Percentiles rank a stretch among this genome's conserved stretches.
Conservation (phyloP, 768 basidiomycete species). For the Harrya chromipes region DNA sequence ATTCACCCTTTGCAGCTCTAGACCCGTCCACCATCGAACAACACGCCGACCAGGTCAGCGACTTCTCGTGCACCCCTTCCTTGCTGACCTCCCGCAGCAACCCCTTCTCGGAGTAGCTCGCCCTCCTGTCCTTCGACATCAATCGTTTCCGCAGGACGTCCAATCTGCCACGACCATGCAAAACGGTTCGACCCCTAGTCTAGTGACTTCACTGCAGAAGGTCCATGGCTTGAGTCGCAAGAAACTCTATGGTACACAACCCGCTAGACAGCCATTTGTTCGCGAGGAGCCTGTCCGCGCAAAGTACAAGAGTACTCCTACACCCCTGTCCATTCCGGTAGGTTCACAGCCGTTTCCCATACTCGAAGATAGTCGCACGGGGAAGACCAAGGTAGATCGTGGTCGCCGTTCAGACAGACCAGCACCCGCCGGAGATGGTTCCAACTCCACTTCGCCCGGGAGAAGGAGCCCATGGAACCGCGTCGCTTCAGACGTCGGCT, state of each 20-base stretch:
- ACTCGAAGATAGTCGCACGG: slow-evolving; percentile 19
- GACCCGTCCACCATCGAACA: slow-evolving; percentile 8
- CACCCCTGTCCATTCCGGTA: slow-evolving; percentile 30
- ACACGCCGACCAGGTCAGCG: slow-evolving; percentile 13
- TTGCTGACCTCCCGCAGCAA: slow-evolving; percentile 11
- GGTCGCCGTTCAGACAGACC: slow-evolving; percentile 22
- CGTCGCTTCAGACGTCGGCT: slow-evolving; percentile 18
- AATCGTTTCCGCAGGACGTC: slow-evolving; percentile 28
- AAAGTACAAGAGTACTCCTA: slow-evolving; percentile 32
- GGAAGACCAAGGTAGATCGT: slow-evolving; percentile 25
- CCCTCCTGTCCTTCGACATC: slow-evolving; percentile 25
- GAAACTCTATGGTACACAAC: slow-evolving; percentile 56
- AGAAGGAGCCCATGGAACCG: slow-evolving; percentile 26
- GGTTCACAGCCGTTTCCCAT: slow-evolving; percentile 15
- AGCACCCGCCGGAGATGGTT: slow-evolving; percentile 9
- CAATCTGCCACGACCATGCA: slow-evolving; percentile 20
- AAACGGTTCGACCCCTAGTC: slow-evolving; percentile 39
- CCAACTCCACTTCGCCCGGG: slow-evolving; percentile 34
- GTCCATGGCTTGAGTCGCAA: slow-evolving; percentile 70
- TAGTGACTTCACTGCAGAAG: slow-evolving; percentile 63
- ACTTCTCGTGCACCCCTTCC: neutral
- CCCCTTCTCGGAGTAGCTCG: slow-evolving; percentile 2
- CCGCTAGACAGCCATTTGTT: slow-evolving; percentile 50
- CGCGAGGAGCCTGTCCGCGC: slow-evolving; percentile 45
- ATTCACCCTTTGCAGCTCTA: slow-evolving; percentile 3